Percentiles rank a stretch among this genome's conserved stretches.
phyloP scores from a whole-genome alignment of 176 grass and related monocot species.

The Lolium multiflorum region DNA sequence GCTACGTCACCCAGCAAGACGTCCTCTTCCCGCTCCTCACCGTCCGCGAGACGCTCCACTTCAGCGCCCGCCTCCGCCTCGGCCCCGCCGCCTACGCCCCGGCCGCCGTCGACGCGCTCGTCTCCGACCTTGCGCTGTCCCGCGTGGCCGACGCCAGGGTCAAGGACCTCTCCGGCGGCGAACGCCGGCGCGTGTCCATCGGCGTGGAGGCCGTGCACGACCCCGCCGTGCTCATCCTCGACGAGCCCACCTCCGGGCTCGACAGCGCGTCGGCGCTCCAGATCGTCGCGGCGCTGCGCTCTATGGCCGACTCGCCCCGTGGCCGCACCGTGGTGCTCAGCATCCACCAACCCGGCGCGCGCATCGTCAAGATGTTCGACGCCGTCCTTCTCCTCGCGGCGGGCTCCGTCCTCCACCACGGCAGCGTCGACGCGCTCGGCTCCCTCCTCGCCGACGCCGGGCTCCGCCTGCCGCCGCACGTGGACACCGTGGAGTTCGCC shows the following conservation, averaged over 20 bases:
- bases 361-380: slow-evolving; percentile 72
- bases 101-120: slow-evolving; percentile 55
- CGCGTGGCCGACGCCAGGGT: slow-evolving; percentile 58
- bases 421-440: slow-evolving; percentile 56
- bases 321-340: slow-evolving; percentile 70
- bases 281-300: slow-evolving; percentile 58
- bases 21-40: slow-evolving; percentile 76
- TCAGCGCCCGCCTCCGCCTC: slow-evolving; percentile 67
- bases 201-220: slow-evolving; percentile 72
- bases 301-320: slow-evolving; percentile 45
- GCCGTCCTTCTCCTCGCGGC: slow-evolving; percentile 68
- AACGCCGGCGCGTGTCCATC: slow-evolving; percentile 76
- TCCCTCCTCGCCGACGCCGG: slow-evolving; percentile 44
- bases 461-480: slow-evolving; percentile 57
- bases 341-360: slow-evolving; percentile 77
- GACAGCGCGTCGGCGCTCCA: slow-evolving; percentile 78
- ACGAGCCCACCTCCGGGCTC: slow-evolving; percentile 84
- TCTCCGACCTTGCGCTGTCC: slow-evolving; percentile 56
- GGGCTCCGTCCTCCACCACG: slow-evolving; percentile 71
- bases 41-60: slow-evolving; percentile 68
- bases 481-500: slow-evolving; percentile 70
- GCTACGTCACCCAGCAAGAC: slow-evolving; percentile 74
- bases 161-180: slow-evolving; percentile 70
- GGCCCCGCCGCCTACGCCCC: slow-evolving; percentile 33
- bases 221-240: slow-evolving; percentile 68